Conservation (phyloP, 2,329 filamentous ascomycete species). For the Ascochyta lentis region DNA sequence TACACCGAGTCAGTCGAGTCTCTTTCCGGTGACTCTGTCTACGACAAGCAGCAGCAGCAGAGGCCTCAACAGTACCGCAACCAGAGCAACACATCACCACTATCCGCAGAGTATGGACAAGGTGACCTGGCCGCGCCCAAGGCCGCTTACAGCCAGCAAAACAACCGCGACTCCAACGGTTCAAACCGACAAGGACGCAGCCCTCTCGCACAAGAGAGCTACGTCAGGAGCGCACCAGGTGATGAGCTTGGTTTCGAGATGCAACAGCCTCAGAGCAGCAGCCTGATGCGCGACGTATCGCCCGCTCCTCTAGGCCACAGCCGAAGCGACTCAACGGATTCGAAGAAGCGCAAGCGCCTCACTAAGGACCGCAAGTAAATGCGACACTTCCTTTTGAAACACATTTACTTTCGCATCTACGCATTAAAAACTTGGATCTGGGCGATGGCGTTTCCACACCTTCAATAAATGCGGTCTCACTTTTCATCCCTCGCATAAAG, state of each 20-base stretch:
- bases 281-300: slow-evolving; percentile 44
- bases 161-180: slow-evolving; percentile 21
- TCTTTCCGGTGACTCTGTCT: slow-evolving; percentile 45
- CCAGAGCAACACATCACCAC: slow-evolving; percentile 37
- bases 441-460: slow-evolving; percentile 16
- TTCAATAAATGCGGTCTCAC: slow-evolving; percentile 14
- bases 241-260: slow-evolving; percentile 45
- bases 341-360: slow-evolving; percentile 46
- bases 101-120: slow-evolving; percentile 37
- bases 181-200: slow-evolving; percentile 49
- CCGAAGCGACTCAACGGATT: slow-evolving; percentile 43
- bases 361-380: slow-evolving; percentile 43
- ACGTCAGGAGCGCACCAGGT: slow-evolving; percentile 44
- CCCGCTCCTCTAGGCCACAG: slow-evolving; percentile 41
- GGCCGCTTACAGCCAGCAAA: slow-evolving; percentile 34
- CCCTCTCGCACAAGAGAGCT: slow-evolving; percentile 55
- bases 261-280: slow-evolving; percentile 42
- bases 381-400: slow-evolving; percentile 5
- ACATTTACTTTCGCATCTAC: slow-evolving; percentile 9
- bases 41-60: slow-evolving; percentile 38
- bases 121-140: slow-evolving; percentile 39
- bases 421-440: slow-evolving; percentile 17
- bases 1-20: slow-evolving; percentile 48
- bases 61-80: slow-evolving; percentile 31
- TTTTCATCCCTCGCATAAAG: slow-evolving; percentile 16